Conservation (phyloP, 2,329 filamentous ascomycete species). For the Arthroderma uncinatum region DNA sequence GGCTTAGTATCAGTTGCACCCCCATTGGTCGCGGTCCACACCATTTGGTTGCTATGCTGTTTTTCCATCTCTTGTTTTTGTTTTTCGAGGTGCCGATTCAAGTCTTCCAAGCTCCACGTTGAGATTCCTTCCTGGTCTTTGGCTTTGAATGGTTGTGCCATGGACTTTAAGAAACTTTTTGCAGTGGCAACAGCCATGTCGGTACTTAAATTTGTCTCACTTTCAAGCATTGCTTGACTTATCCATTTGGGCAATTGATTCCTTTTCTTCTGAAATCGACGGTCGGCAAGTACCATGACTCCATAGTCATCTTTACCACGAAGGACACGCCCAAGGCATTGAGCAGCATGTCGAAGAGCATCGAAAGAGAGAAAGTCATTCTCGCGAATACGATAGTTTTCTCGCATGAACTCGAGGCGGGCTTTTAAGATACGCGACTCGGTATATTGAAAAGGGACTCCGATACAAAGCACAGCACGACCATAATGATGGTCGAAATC, state of each 20-base stretch:
- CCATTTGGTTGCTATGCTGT: constrained; percentile 48
- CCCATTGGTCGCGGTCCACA: background rate
- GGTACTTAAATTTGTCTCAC: constrained; percentile 80
- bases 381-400: constrained; percentile 92
- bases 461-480: constrained; percentile 88
- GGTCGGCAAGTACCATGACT: constrained; percentile 97
- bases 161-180: constrained; percentile 76
- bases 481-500: constrained; percentile 99
- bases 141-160: constrained; percentile 79
- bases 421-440: constrained; percentile 95
- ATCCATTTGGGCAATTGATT: constrained; percentile 95
- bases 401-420: constrained; percentile 85
- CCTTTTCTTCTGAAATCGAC: constrained; percentile 84
- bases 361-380: constrained; percentile 98
- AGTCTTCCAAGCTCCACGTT: constrained; percentile 74
- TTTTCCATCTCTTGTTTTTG: constrained; percentile 60
- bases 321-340: constrained; percentile 87
- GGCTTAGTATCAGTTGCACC: background rate
- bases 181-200: constrained; percentile 88
- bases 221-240: constrained; percentile 70
- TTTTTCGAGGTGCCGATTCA: constrained; percentile 58
- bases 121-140: constrained; percentile 85
- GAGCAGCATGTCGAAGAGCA: constrained; percentile 96
- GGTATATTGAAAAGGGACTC: constrained; percentile 97
- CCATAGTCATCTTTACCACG: constrained; percentile 97